Percentiles rank a stretch among this genome's conserved stretches.
Evolutionary conservation across 1,139 yeast genomes (phyloP).

Genomic region (Nakaseomyces kungkrabaensis): DNA sequence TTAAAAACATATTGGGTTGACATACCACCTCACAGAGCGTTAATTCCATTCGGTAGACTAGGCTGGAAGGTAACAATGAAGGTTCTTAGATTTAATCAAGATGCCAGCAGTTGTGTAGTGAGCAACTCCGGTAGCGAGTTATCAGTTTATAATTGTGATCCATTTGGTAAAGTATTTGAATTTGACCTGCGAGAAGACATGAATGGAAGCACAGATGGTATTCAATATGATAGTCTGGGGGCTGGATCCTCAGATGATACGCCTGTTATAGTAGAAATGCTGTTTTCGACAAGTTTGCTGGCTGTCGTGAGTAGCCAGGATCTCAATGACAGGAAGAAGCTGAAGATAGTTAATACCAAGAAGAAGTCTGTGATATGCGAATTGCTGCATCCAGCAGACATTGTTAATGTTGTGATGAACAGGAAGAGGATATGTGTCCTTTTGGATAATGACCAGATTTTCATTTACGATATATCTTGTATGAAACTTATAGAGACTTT

Average conservation of each 20-base stretch:
- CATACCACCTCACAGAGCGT: no score
- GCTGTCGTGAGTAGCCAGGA: conserved; percentile 44
- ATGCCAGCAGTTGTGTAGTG: conserved; percentile 27
- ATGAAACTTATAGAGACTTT: conserved; percentile 58
- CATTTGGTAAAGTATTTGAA: conserved; percentile 29
- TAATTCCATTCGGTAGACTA: no score
- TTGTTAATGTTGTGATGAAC: conserved; percentile 54
- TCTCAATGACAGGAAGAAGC: conserved; percentile 34
- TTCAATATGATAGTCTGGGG: conserved; percentile 3
- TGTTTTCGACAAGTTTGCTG: conserved; percentile 59
- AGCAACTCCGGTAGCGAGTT: conserved; percentile 14
- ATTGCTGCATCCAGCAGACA: conserved; percentile 52
- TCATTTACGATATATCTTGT: conserved; percentile 63
- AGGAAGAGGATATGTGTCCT: conserved; percentile 55
- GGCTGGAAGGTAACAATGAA: conserved; percentile 12
- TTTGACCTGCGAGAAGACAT: conserved; percentile 11
- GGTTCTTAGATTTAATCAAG: conserved; percentile 27
- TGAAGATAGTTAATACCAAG: conserved; percentile 59
- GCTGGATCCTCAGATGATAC: conserved; percentile 3
- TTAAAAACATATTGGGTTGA: no score
- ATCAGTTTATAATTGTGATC: conserved; percentile 28
- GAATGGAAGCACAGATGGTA: neutral
- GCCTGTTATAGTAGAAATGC: conserved; percentile 44
- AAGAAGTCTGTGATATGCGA: conserved; percentile 36
- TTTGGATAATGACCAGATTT: conserved; percentile 51